A percentile compares a stretch with the other conserved stretches of the same genome.
These are phyloP conservation scores for Exserohilum turcica DNA, from an alignment of 2,329 filamentous ascomycete genomes.

Conservation along the genomic window DNA sequence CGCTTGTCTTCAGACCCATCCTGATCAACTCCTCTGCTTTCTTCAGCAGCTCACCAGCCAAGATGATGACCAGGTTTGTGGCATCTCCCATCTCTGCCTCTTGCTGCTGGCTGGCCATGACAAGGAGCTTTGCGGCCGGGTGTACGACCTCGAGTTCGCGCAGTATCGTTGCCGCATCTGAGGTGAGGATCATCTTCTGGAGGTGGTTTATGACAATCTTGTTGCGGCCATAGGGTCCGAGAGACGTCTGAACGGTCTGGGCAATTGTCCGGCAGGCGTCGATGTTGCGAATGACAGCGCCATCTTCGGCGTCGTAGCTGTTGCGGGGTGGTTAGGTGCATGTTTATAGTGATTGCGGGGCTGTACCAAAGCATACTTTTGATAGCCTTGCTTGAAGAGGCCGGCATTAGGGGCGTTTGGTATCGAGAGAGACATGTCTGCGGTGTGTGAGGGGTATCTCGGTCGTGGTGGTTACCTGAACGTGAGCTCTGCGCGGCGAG, in stretches of 20 bases:
- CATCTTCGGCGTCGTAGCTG: constrained; percentile 99
- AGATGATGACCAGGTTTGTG: constrained; percentile 94
- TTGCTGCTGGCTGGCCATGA: constrained; percentile 99
- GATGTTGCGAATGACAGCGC: constrained; percentile 96
- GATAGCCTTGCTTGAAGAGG: constrained; percentile 96
- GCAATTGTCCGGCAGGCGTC: constrained; percentile 97
- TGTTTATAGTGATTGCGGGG: constrained; percentile 23
- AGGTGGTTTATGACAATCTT: constrained; percentile 99
- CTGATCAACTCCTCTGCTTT: constrained; percentile 96
- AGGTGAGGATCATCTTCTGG: constrained; percentile 99
- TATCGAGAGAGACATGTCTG: constrained; percentile 90
- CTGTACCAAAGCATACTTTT: constrained; percentile 68
- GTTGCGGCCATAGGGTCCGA: constrained; percentile 97
- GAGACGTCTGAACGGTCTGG: constrained; percentile 93
- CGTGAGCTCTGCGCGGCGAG: constrained; percentile 22
- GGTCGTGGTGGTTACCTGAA: constrained; percentile 30
- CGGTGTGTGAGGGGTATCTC: constrained; percentile 37
- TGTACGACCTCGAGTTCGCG: constrained; percentile 98
- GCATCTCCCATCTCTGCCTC: constrained; percentile 99
- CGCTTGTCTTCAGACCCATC: constrained; percentile 97
- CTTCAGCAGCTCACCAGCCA: constrained; percentile 92
- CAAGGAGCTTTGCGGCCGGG: constrained; percentile 93
- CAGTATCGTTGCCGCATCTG: constrained; percentile 95
- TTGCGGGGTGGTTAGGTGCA: constrained; percentile 44
- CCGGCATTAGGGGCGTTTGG: constrained; percentile 90